A percentile compares a stretch with the other conserved stretches of the same genome.
Conservation (phyloP, 805 yeast genomes). For the Ogataea trehaloabstinens region DNA sequence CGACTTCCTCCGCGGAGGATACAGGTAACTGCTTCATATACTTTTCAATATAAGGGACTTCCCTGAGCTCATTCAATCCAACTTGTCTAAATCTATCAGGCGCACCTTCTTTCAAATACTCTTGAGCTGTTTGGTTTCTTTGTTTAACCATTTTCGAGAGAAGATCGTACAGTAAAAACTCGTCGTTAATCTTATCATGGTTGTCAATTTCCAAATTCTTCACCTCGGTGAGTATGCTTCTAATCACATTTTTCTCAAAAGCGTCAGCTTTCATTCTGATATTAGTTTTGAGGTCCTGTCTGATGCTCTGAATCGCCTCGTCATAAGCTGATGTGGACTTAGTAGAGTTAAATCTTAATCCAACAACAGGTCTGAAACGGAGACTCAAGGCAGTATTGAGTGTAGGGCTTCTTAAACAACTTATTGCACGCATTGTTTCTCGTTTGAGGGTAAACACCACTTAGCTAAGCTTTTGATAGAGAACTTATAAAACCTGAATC, state of each 20-base stretch:
- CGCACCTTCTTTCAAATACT: slow-evolving; percentile 37
- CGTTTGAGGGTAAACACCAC: not conserved
- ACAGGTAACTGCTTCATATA: slow-evolving; percentile 37
- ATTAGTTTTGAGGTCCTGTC: slow-evolving; percentile 34
- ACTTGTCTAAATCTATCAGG: slow-evolving; percentile 40
- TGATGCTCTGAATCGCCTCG: slow-evolving; percentile 23
- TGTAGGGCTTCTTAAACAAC: not conserved
- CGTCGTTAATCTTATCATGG: slow-evolving; percentile 27
- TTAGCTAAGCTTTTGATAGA: not conserved
- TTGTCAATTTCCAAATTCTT: slow-evolving; percentile 38
- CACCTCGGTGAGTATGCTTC: slow-evolving; percentile 38
- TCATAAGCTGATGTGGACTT: slow-evolving; percentile 29
- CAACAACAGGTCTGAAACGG: not conserved
- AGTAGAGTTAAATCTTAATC: slow-evolving; percentile 26
- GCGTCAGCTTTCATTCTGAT: slow-evolving; percentile 34
- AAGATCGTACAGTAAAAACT: slow-evolving; percentile 33
- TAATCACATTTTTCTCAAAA: slow-evolving; percentile 38
- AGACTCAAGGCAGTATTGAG: not conserved
- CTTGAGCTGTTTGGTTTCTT: slow-evolving; percentile 36
- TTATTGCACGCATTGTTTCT: not conserved
- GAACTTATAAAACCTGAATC: not conserved
- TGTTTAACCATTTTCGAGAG: slow-evolving; percentile 39
- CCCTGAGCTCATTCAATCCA: slow-evolving; percentile 38
- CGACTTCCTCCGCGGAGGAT: slow-evolving; percentile 35
- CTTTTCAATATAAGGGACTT: slow-evolving; percentile 33